Conservation (phyloP, 306 rosid species). For the Hippophae gyantsensis region DNA sequence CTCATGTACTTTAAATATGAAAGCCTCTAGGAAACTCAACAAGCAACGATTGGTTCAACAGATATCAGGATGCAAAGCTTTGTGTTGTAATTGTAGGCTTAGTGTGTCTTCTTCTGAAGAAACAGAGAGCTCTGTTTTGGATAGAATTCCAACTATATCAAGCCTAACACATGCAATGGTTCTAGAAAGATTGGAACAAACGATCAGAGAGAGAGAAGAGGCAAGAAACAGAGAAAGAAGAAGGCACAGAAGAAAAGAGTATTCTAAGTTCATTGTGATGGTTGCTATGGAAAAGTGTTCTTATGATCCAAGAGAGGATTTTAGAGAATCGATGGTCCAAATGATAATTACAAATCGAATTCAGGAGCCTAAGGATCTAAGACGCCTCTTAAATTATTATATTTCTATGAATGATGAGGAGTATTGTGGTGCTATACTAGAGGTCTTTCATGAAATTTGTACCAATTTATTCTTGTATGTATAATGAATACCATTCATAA, state of each 20-base stretch:
- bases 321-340: conserved; percentile 67
- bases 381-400: conserved; percentile 74
- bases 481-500: conserved; percentile 2
- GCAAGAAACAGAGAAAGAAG: conserved; percentile 37
- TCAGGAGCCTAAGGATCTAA: conserved; percentile 59
- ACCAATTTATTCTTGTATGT: conserved; percentile 41
- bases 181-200: conserved; percentile 79
- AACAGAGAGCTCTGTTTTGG: conserved; percentile 54
- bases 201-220: conserved; percentile 60
- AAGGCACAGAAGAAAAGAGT: conserved; percentile 31
- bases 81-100: conserved; percentile 74
- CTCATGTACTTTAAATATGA: conserved; percentile 32
- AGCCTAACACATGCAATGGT: conserved; percentile 93
- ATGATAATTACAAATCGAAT: conserved; percentile 69
- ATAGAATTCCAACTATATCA: conserved; percentile 61
- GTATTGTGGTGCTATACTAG: conserved; percentile 45
- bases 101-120: conserved; percentile 89
- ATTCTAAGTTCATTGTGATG: conserved; percentile 66
- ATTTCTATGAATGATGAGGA: conserved; percentile 66
- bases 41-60: conserved; percentile 30
- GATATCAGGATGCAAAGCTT: conserved; percentile 43
- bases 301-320: conserved; percentile 74
- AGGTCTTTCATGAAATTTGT: conserved; percentile 77
- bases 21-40: conserved; percentile 42
- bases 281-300: conserved; percentile 80